Base-by-base conservation (phyloP, 768 basidiomycete species). In the Boletus pseudo-olivaceus region DNA sequence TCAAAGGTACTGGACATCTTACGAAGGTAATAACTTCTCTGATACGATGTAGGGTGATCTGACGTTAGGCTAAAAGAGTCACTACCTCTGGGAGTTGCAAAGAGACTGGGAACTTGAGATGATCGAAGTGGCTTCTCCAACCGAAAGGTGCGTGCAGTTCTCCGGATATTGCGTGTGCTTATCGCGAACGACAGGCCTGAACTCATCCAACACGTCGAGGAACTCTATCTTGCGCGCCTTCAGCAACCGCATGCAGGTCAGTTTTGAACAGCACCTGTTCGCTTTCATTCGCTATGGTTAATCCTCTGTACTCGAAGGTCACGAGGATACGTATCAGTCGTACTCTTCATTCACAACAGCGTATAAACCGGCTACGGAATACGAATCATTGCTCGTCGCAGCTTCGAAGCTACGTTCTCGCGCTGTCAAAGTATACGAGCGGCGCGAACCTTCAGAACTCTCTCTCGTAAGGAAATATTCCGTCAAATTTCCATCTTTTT, bases 341-440 rank as follows among this genome's bases (percentile, higher is more conserved):
- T 98, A 96, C 67, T 97, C 95, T 0, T 81, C 86, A 0, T 97
- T 98, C 73, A 91, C 92, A 15, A 91, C 93, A 1, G 80, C 82
- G 51, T 80, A 88, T 69, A 82, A 85, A 61, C 82, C 88, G 14
- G 75, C 85, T 0, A 72, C 78, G n/a, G 79, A 87, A 40, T 98
- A 98, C 65, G 93, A 96, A 64, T 61, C 75, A 0, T 71, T 86
- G 7, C 81, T 98, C 26, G 79, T 96, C 17, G 70, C 81, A 1
- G 93, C 93, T 3, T 92, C 92, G 15, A 88, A 89, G 68, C 69
- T 82, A 32, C 83, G 86, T 15, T 74, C 79, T 8, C 77, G 77
- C 41, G 82, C 85, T 1, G 76, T 79, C 47, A 84, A 82, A 48
- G 75, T 80, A 52, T 84, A 81, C 63, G 78, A 83, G 48, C 78